These are phyloP conservation scores for Canariomyces notabilis DNA, from an alignment of 2,329 filamentous ascomycete species.

Conservation along the genomic window DNA sequence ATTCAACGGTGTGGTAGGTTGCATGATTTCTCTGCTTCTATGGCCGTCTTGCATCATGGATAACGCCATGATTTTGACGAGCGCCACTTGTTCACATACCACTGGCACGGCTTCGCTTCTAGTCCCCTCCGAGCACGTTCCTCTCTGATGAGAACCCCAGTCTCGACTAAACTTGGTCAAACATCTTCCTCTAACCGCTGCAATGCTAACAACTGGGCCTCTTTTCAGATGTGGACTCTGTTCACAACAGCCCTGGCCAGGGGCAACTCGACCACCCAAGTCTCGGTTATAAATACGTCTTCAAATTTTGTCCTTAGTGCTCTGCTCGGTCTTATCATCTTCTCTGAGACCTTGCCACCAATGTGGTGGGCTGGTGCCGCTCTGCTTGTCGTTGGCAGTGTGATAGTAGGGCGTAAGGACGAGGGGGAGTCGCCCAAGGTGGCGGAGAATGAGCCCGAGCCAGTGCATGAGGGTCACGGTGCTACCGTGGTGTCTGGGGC, in stretches of 20 bases:
- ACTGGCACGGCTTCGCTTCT: too few relatives aligned
- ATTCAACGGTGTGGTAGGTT: constrained; percentile 64
- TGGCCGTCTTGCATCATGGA: too few relatives aligned
- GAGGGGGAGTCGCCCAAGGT: constrained; percentile 27
- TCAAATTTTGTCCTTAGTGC: constrained; percentile 78
- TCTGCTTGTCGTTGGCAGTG: constrained; percentile 68
- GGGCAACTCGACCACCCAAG: constrained; percentile 70
- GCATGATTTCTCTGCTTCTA: background rate
- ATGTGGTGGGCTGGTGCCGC: constrained; percentile 73
- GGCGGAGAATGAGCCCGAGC: constrained; percentile 8
- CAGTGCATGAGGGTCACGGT: background rate
- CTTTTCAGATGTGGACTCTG: constrained; percentile 67
- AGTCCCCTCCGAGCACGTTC: too few relatives aligned
- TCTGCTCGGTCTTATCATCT: constrained; percentile 63
- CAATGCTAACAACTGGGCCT: constrained; percentile 7
- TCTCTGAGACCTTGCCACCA: constrained; percentile 64
- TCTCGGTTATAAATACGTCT: constrained; percentile 77
- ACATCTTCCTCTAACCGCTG: background rate
- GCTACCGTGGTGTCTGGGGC: constrained; percentile 7
- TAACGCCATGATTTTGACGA: too few relatives aligned
- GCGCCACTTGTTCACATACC: too few relatives aligned
- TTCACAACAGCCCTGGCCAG: constrained; percentile 74
- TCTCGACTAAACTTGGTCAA: background rate
- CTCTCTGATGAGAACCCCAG: too few relatives aligned
- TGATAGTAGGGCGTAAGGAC: constrained; percentile 69